Conservation (phyloP, 768 basidiomycete genomes). For the Pluteus cervinus region DNA sequence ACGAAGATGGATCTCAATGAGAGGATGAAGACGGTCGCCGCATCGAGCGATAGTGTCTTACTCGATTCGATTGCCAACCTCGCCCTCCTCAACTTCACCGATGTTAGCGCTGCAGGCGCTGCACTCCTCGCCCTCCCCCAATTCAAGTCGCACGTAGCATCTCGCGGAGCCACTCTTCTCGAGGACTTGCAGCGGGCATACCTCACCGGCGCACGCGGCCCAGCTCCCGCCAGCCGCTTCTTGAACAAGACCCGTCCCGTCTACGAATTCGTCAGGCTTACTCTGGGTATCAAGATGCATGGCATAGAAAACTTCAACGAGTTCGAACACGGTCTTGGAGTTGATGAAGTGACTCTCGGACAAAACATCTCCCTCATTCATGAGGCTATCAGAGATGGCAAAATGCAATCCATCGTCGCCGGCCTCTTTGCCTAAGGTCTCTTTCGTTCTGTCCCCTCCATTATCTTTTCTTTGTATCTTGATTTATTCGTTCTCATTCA, state of each 20-base stretch:
- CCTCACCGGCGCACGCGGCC: constrained; percentile 50
- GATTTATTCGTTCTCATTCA: no score
- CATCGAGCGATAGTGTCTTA: constrained; percentile 52
- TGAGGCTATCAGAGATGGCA: constrained; percentile 60
- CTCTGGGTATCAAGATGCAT: constrained; percentile 75
- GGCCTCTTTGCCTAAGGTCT: constrained; percentile 26
- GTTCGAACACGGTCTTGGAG: constrained; percentile 58
- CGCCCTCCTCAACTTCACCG: constrained; percentile 40
- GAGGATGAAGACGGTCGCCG: constrained; percentile 69
- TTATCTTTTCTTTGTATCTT: constrained; percentile 1
- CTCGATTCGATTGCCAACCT: no score
- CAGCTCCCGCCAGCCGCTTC: constrained; percentile 60
- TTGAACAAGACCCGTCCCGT: constrained; percentile 65
- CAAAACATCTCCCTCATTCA: constrained; percentile 70
- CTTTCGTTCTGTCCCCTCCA: not conserved
- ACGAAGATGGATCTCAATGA: constrained; percentile 64
- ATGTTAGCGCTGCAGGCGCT: constrained; percentile 22
- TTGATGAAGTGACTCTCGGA: constrained; percentile 65
- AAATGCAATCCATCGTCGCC: constrained; percentile 39
- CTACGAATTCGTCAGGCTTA: constrained; percentile 72
- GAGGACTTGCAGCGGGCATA: constrained; percentile 47
- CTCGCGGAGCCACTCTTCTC: constrained; percentile 39
- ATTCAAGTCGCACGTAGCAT: constrained; percentile 51
- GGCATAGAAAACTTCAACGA: constrained; percentile 64
- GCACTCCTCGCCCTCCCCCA: constrained; percentile 35